A percentile compares a stretch with the other conserved stretches of the same genome.
Conservation (phyloP, 139 green algal genomes). For the Astrephomene gubernaculifera region DNA sequence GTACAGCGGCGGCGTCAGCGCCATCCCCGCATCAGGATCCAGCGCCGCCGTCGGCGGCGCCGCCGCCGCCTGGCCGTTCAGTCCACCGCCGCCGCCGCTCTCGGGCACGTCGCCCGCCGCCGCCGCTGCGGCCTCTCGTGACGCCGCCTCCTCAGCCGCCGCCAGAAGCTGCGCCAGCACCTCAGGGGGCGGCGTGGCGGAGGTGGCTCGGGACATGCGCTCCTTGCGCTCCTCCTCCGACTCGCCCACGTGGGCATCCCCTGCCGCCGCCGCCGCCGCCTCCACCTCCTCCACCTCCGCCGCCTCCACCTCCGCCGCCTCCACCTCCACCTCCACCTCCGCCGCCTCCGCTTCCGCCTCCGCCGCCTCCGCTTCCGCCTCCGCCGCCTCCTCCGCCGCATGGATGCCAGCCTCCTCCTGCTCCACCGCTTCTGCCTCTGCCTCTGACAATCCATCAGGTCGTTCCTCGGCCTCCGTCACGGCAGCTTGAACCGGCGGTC, state of each 20-base stretch:
- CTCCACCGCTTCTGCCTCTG: background rate
- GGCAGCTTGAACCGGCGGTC: background rate
- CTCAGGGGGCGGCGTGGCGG: too few relatives aligned
- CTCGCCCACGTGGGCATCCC: background rate
- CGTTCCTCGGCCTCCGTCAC: background rate
- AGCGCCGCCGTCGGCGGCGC: background rate
- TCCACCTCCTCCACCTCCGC: background rate
- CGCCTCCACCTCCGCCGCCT: too few relatives aligned
- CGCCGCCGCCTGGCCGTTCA: too few relatives aligned
- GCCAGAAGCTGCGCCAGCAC: background rate
- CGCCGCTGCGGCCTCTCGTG: background rate
- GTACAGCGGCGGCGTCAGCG: constrained; percentile 21
- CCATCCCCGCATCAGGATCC: background rate
- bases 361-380: too few relatives aligned
- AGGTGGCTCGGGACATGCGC: background rate
- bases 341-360: background rate
- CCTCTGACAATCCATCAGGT: too few relatives aligned
- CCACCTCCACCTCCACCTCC: background rate
- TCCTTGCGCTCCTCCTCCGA: background rate
- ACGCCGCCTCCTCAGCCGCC: background rate
- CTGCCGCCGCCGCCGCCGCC: too few relatives aligned
- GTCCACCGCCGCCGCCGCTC: background rate
- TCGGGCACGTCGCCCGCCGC: background rate
- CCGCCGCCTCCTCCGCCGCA: too few relatives aligned
- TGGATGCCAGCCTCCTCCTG: too few relatives aligned